Evolutionary conservation across 805 yeast species (phyloP).

Genomic region (Yamadazyma philogaea): DNA sequence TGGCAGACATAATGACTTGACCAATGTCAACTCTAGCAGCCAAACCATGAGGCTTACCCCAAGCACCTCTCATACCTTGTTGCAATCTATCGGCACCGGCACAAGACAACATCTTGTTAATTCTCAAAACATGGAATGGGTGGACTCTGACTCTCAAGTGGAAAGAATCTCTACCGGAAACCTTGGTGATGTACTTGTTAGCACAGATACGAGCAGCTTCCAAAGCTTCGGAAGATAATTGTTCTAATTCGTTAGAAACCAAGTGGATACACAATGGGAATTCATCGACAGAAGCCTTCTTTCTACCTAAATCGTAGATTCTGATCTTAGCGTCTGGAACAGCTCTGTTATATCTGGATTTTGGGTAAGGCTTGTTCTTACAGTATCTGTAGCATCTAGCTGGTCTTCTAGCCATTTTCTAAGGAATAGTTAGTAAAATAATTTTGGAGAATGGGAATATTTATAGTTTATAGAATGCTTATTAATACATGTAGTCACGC

Average conservation of each 20-base stretch:
- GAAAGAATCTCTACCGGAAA: slow-evolving; percentile 99
- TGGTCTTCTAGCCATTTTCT: slow-evolving; percentile 99
- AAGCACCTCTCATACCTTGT: slow-evolving; percentile 99
- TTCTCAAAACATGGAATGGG: slow-evolving; percentile 99
- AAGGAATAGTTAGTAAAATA: slow-evolving; percentile 9
- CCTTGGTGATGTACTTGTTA: slow-evolving; percentile 97
- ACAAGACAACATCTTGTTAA: slow-evolving; percentile 99
- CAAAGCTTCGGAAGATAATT: slow-evolving; percentile 98
- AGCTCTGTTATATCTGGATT: slow-evolving; percentile 99
- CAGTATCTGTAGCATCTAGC: slow-evolving; percentile 99
- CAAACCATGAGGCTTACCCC: slow-evolving; percentile 99
- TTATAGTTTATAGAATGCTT: slow-evolving; percentile 4
- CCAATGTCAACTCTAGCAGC: slow-evolving; percentile 99
- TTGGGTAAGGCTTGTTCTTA: slow-evolving; percentile 99
- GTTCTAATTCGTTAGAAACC: slow-evolving; percentile 99
- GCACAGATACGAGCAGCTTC: slow-evolving; percentile 99
- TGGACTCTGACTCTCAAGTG: slow-evolving; percentile 99
- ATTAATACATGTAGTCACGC: slow-evolving; percentile 8
- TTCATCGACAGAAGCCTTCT: slow-evolving; percentile 99
- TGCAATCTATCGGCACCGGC: slow-evolving; percentile 99
- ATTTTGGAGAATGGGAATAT: not conserved
- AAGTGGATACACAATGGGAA: slow-evolving; percentile 99
- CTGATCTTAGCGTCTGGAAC: slow-evolving; percentile 99
- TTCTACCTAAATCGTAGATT: slow-evolving; percentile 98
- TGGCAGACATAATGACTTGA: slow-evolving; percentile 95